These are phyloP conservation scores for Pythium phragmitis DNA, from an alignment of 352 stramenopile species.

Conservation along the genomic window DNA sequence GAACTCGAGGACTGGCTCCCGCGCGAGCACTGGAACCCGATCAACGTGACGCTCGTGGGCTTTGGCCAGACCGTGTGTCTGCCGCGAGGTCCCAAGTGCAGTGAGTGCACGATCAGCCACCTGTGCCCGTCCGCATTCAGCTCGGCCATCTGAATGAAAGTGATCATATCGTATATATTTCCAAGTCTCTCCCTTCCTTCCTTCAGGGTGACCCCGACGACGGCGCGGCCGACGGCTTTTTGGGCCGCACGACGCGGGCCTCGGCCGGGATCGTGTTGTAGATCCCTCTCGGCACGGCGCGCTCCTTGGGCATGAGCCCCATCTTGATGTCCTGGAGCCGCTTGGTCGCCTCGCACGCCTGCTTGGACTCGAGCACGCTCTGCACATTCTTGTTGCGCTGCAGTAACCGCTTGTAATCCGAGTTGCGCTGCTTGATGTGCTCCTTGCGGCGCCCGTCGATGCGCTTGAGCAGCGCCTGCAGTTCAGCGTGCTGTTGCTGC, in stretches of 20 bases:
- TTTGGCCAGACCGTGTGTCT: slow-evolving; percentile 94
- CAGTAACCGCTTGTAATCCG: slow-evolving; percentile 92
- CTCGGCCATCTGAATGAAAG: slow-evolving; percentile 16
- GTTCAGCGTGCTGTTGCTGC: slow-evolving; percentile 91
- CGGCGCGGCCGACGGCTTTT: slow-evolving; percentile 48
- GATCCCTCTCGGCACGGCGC: slow-evolving; percentile 38
- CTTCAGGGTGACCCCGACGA: slow-evolving; percentile 10
- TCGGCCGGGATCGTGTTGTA: slow-evolving; percentile 79
- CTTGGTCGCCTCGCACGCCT: slow-evolving; percentile 76
- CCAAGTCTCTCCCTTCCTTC: not conserved
- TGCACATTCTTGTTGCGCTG: slow-evolving; percentile 96
- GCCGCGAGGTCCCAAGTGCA: slow-evolving; percentile 69
- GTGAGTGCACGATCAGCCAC: slow-evolving; percentile 58
- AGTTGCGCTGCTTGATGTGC: slow-evolving; percentile 91
- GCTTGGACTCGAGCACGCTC: slow-evolving; percentile 92
- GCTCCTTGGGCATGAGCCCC: slow-evolving; percentile 68
- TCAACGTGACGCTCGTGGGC: slow-evolving; percentile 95
- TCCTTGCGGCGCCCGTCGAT: slow-evolving; percentile 94
- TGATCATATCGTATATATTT: too few relatives aligned
- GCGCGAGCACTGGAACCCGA: slow-evolving; percentile 80
- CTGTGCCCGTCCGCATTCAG: slow-evolving; percentile 67
- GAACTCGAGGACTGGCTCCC: slow-evolving; percentile 96
- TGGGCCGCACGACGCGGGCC: slow-evolving; percentile 66
- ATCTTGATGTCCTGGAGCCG: slow-evolving; percentile 82
- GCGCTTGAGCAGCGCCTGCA: slow-evolving; percentile 92